Evolutionary conservation across 371 early-diverging fungal species (phyloP), one percentile per base, ranked within the genome.

Genomic region (Dichotomocladium elegans): DNA sequence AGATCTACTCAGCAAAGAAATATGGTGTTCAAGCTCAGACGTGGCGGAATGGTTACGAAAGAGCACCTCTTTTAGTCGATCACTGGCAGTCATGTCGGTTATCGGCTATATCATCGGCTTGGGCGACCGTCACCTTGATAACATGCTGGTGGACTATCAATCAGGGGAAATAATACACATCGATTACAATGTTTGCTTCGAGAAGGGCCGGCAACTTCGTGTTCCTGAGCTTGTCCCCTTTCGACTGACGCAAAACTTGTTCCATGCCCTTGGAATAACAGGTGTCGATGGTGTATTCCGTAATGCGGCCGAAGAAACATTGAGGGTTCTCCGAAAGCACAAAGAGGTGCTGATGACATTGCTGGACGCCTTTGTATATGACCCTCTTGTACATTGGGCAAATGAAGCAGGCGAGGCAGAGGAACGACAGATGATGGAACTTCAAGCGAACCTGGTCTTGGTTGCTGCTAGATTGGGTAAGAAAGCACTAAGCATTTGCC

Each of bases 111-210:
- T 99, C 14, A 88, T 99, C 60, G 99, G 99, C 1, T 77, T 99
- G 21, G 99, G 99, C 11, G 99, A 99, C 72, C 88, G 99, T 10
- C 99, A 99, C 68, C 60, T 92, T 59, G 96, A 98, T 63, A 99
- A 99, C 64, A 97, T 99, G 42, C 51, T 99, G 57, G 66, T 99
- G 11, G 98, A 99, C 65, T 70, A 67, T 35, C 63, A 65, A 10
- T 85, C 83, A 0, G 96, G 93, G 1, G 96, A 98, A 42, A 59
- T 97, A 4, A 86, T 99, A 7, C 99, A 99, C 79, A 99, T 99
- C 43, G 99, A 99, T 66, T 89, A 93, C 59, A 97, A 96, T 49
- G 94, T 99, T 24, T 92, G 98, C 29, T 99, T 99, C 77, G 99
- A 99, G 49, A 88, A 92, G 60, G 99, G 96, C 10, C 77, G 77